Evolutionary conservation across 805 yeast species (phyloP).

Genomic region (Zygosaccharomyces gambellarensis): DNA sequence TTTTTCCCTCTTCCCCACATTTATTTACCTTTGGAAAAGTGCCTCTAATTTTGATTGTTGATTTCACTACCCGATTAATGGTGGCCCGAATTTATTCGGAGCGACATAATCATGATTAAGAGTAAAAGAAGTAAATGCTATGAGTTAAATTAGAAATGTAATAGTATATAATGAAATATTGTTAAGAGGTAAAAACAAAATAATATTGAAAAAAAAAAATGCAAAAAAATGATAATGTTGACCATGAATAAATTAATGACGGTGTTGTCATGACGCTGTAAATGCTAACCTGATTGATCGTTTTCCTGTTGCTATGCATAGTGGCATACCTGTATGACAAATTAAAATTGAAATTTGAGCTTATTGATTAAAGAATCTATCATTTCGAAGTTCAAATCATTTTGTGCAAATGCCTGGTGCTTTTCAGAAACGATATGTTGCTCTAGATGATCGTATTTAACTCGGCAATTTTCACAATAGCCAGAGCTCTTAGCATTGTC

Average conservation of each 20-base stretch:
- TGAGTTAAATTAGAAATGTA: background rate
- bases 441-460: conserved; percentile 72
- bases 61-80: background rate
- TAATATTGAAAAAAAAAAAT: background rate
- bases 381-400: conserved; percentile 64
- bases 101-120: too few relatives aligned
- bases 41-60: background rate
- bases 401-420: conserved; percentile 75
- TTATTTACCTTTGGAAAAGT: background rate
- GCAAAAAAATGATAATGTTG: background rate
- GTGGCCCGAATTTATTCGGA: too few relatives aligned
- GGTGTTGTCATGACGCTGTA: background rate
- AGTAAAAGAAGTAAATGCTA: background rate
- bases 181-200: background rate
- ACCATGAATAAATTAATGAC: background rate
- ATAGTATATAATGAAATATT: background rate
- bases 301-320: background rate
- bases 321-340: background rate
- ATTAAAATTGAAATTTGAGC: conserved; percentile 27
- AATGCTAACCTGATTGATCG: background rate
- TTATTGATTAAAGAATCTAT: conserved; percentile 67
- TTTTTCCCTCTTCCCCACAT: background rate
- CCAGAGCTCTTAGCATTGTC: conserved; percentile 47
- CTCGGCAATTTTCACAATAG: conserved; percentile 90
- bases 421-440: conserved; percentile 65